These are phyloP conservation scores for Bolboschoenus planiculmis DNA, from an alignment of 176 grass and related monocot genomes.

Conservation along the genomic window DNA sequence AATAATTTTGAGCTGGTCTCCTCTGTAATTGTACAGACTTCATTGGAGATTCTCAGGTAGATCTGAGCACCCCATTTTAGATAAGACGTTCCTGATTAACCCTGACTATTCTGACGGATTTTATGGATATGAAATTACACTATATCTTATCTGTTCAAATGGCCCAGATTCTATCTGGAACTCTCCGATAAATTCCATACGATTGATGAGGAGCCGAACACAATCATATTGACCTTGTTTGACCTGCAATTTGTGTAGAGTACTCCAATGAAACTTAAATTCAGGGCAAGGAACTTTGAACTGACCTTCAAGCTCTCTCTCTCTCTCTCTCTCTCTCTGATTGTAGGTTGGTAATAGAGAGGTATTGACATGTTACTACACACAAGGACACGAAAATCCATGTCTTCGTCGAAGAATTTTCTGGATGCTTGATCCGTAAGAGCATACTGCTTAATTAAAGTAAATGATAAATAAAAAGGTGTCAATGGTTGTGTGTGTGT, in stretches of 20 bases:
- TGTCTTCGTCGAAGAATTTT: constrained; percentile 66
- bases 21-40: not conserved
- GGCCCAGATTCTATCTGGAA: not conserved
- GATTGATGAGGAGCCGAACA: not conserved
- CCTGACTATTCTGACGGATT: not conserved
- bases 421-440: constrained; percentile 98
- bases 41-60: not conserved
- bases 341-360: constrained; percentile 63
- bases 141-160: not conserved
- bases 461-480: not conserved
- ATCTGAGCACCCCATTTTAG: not conserved
- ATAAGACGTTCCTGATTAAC: not conserved
- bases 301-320: not conserved
- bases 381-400: constrained; percentile 46
- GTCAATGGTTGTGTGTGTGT: too few species aligned
- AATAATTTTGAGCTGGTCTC: not conserved
- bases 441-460: not conserved
- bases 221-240: not conserved
- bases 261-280: not conserved
- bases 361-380: constrained; percentile 72
- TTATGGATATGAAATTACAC: not conserved
- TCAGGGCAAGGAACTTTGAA: constrained; percentile 2
- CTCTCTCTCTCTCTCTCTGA: not conserved
- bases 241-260: not conserved
- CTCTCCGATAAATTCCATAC: not conserved